A percentile compares a stretch with the other conserved stretches of the same genome.
phyloP scores from a whole-genome alignment of 257 asterid genomes.

The Rubia yunnanensis region DNA sequence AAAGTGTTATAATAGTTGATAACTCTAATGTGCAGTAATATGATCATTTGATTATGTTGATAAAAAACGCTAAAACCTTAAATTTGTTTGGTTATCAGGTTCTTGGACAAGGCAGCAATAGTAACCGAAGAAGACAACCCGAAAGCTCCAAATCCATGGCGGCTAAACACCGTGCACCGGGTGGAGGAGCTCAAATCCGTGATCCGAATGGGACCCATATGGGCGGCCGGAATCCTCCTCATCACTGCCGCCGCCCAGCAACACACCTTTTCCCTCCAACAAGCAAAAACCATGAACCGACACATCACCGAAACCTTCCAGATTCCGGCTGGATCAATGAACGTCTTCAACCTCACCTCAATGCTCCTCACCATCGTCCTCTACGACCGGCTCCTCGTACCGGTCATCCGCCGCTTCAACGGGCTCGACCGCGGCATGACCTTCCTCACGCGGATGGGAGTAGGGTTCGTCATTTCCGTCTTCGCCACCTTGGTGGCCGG shows the following conservation, averaged over 20 bases:
- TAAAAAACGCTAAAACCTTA: background rate
- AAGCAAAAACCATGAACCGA: constrained; percentile 76
- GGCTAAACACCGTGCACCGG: constrained; percentile 68
- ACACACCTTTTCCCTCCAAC: constrained; percentile 65
- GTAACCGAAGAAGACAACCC: constrained; percentile 46
- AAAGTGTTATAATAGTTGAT: too few species aligned
- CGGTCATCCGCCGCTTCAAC: constrained; percentile 42
- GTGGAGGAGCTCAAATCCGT: constrained; percentile 79
- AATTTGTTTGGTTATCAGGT: constrained; percentile 31
- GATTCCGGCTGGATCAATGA: constrained; percentile 78
- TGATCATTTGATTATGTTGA: too few species aligned
- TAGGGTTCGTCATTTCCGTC: constrained; percentile 48
- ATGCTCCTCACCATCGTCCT: constrained; percentile 56
- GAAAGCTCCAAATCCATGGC: constrained; percentile 56
- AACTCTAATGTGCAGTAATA: too few species aligned
- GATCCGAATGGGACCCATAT: constrained; percentile 84
- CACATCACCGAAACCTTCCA: constrained; percentile 47
- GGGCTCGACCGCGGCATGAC: constrained; percentile 75
- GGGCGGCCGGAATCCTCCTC: constrained; percentile 82
- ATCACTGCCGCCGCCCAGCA: constrained; percentile 83
- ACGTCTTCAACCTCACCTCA: constrained; percentile 53
- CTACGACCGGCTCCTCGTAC: constrained; percentile 65
- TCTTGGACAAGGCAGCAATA: constrained; percentile 68
- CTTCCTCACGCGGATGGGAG: constrained; percentile 62
- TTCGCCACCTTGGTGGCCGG: constrained; percentile 71